Percentiles rank a stretch among this genome's conserved stretches.
These are phyloP conservation scores for Adansonia digitata DNA, from an alignment of 345 rosid genomes.

Conservation along the genomic window DNA sequence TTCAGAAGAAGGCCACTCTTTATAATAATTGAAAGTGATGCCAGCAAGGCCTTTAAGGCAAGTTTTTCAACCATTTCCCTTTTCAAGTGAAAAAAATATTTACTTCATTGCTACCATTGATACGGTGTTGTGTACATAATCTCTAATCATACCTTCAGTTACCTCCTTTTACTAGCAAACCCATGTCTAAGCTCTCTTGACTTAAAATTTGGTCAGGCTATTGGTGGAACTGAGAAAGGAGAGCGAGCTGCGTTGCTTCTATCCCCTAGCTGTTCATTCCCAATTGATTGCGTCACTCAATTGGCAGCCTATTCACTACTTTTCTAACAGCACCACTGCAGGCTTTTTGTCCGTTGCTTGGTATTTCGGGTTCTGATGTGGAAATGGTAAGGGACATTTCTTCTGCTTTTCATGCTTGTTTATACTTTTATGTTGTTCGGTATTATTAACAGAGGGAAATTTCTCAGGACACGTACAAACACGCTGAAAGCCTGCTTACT, in stretches of 20 bases:
- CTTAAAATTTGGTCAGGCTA: not conserved
- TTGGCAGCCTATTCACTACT: constrained; percentile 74
- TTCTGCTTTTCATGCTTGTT: constrained; percentile 7
- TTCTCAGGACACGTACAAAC: constrained; percentile 48
- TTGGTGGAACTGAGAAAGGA: constrained; percentile 59
- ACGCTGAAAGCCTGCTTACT: constrained; percentile 69
- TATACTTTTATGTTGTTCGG: constrained; percentile 6
- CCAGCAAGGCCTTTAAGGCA: constrained; percentile 67
- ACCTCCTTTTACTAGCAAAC: not conserved
- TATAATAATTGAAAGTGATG: constrained; percentile 73
- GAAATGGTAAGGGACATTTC: constrained; percentile 50
- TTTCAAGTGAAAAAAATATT: not conserved
- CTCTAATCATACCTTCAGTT: too few species aligned
- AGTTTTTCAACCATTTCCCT: constrained; percentile 15
- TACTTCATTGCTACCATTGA: not conserved
- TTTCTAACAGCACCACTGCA: constrained; percentile 86
- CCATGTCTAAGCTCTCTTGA: not conserved
- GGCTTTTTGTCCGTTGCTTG: constrained; percentile 78
- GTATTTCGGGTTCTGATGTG: constrained; percentile 60
- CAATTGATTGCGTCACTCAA: constrained; percentile 52
- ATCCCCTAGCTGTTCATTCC: constrained; percentile 62
- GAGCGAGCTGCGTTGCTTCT: constrained; percentile 86
- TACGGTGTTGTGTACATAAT: not conserved
- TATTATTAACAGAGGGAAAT: constrained; percentile 13
- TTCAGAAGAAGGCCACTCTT: constrained; percentile 88